phyloP scores from a whole-genome alignment of 257 asterid species.

The Rubia yunnanensis region DNA sequence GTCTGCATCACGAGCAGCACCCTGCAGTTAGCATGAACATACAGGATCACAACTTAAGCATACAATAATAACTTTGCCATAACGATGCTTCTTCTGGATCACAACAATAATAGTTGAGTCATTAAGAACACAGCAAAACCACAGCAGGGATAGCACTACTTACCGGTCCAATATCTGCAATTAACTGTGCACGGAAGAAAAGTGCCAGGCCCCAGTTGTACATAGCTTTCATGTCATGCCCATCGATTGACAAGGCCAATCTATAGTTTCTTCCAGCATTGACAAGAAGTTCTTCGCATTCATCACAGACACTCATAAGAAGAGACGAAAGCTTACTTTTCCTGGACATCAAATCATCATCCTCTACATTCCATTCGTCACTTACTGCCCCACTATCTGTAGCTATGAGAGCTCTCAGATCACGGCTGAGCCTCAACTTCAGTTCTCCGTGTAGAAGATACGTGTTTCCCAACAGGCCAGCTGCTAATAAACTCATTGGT shows the following conservation, averaged over 20 bases:
- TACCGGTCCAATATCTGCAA: slow-evolving; percentile 93
- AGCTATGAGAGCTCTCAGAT: slow-evolving; percentile 53
- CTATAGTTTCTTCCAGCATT: slow-evolving; percentile 80
- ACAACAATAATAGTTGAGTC: neutral
- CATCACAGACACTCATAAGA: slow-evolving; percentile 67
- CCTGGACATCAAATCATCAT: slow-evolving; percentile 22
- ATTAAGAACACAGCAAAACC: neutral
- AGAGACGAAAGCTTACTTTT: slow-evolving; percentile 38
- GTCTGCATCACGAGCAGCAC: slow-evolving; percentile 80
- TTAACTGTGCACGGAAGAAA: slow-evolving; percentile 76
- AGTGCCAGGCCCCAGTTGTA: slow-evolving; percentile 96
- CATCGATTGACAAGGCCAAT: slow-evolving; percentile 76
- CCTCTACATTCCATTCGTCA: slow-evolving; percentile 28
- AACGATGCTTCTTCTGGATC: neutral
- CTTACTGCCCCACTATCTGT: slow-evolving; percentile 23
- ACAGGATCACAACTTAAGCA: neutral
- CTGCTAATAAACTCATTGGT: slow-evolving; percentile 89
- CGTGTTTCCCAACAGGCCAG: slow-evolving; percentile 76
- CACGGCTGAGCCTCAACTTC: slow-evolving; percentile 55
- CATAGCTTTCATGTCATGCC: slow-evolving; percentile 75
- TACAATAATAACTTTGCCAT: neutral
- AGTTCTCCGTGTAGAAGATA: slow-evolving; percentile 91
- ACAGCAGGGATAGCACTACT: slow-evolving; percentile 18
- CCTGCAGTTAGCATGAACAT: slow-evolving; percentile 32
- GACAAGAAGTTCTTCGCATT: slow-evolving; percentile 77